Conservation (phyloP, 192 early-diverging fungal genomes). For the Dispira parvispora region DNA sequence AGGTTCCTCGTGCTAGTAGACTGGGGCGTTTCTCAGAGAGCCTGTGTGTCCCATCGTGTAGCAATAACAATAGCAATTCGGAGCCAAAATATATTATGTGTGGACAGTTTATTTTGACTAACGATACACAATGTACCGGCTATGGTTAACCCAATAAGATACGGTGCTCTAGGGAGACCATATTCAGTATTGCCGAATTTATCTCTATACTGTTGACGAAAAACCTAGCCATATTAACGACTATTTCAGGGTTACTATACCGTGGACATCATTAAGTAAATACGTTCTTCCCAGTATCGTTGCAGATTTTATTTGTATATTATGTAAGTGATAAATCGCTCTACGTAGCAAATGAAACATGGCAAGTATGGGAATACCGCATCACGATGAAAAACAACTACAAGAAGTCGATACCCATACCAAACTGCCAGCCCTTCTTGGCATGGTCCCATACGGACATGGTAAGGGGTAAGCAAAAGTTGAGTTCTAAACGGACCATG, state of each 20-base stretch:
- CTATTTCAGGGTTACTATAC: not conserved
- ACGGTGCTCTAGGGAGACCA: not conserved
- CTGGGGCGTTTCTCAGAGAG: too few species aligned
- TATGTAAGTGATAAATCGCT: not conserved
- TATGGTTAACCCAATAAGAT: too few species aligned
- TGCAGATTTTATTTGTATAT: not conserved
- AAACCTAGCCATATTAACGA: not conserved
- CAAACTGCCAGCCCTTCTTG: constrained; percentile 68
- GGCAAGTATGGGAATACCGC: not conserved
- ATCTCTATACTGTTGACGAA: not conserved
- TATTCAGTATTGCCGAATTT: not conserved
- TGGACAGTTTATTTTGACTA: too few species aligned
- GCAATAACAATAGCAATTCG: too few species aligned
- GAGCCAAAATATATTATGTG: too few species aligned
- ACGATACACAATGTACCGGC: too few species aligned
- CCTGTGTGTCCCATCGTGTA: too few species aligned
- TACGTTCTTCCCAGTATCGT: not conserved
- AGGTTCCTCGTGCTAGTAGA: too few species aligned
- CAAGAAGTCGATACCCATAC: constrained; percentile 71
- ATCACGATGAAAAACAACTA: constrained; percentile 15
- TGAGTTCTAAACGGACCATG: constrained; percentile 74
- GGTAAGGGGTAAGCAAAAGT: constrained; percentile 69
- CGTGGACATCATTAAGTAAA: not conserved
- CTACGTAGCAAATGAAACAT: too few species aligned
- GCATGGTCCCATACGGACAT: constrained; percentile 42